Evolutionary conservation across 2,329 filamentous ascomycete genomes (phyloP), one percentile per base, ranked within the genome.

Genomic region (Fusarium mexicanum): DNA sequence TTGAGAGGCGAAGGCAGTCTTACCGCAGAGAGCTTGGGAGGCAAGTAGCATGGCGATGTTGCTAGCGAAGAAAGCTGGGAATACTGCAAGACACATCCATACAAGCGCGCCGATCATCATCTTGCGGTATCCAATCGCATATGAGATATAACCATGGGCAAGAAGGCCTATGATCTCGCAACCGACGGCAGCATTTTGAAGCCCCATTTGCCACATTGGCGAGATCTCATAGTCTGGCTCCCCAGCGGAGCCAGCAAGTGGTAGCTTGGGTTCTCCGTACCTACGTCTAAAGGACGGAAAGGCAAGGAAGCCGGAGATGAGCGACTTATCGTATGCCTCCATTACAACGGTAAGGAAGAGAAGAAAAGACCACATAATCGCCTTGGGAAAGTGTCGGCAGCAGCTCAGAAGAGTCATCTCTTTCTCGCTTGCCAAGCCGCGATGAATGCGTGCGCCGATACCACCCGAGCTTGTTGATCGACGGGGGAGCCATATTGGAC

Each of bases 61-160:
- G 22, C 71, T 57, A 0, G 80, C 81, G 50, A 84, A 83, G 65
- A 84, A 83, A 14, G 77, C 71, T 3, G 82, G 71, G 41, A 82
- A 83, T 20, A 86, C 82, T 47, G 83, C 83, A 3, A 76, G 57
- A 9, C 77, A 67, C 84, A 80, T 43, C 79, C 67, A 68, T 6
- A 79, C 58, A 40, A 86, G 71, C 3, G 79, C 77, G 2, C 67
- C 77, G n/a, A 85, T 78, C 73, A 86, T 81, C 5, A 80, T 83
- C 70, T 81, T 79, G 35, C 80, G 76, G 63, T 82, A 82, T 3
- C 81, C 81, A 40, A 77, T 78, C 8, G 69, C 69, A 44, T 86
- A 82, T 5, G 82, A 79, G 24, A 85, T 58, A 54, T 80, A 80
- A 16, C 85, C 85, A 59, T 82, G 83, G 26, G 83, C 59, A 41